Percentiles rank a stretch among this genome's conserved stretches.
Evolutionary conservation across 2,329 filamentous ascomycete genomes (phyloP).

Genomic region (Ophiostoma sp.): DNA sequence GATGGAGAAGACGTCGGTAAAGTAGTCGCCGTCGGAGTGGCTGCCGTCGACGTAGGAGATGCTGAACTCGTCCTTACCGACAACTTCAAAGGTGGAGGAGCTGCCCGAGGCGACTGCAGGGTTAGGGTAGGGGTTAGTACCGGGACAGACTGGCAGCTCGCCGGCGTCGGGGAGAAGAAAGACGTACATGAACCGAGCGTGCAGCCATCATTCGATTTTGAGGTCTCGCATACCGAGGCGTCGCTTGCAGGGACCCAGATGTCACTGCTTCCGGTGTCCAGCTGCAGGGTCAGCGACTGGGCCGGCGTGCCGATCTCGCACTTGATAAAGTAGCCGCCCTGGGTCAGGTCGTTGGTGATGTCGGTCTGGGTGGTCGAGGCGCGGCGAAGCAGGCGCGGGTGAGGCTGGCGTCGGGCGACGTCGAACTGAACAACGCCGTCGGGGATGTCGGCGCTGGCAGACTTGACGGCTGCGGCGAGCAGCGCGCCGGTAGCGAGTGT

Average conservation of each 20-base stretch:
- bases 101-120: conserved; percentile 40
- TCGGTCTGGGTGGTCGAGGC: conserved; percentile 36
- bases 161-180: too few relatives aligned
- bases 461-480: conserved; percentile 25
- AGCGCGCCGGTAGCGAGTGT: conserved; percentile 27
- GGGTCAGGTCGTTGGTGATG: conserved; percentile 41
- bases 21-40: conserved; percentile 52
- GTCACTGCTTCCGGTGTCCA: conserved; percentile 62
- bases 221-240: conserved; percentile 38
- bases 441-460: conserved; percentile 23
- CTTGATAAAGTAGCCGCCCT: conserved; percentile 53
- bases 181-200: conserved; percentile 29
- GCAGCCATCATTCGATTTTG: conserved; percentile 27
- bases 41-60: conserved; percentile 60
- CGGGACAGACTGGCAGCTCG: too few relatives aligned
- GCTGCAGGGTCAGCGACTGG: conserved; percentile 52
- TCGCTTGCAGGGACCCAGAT: conserved; percentile 50
- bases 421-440: conserved; percentile 44
- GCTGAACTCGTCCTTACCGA: conserved; percentile 43
- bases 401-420: conserved; percentile 38
- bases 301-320: conserved; percentile 53
- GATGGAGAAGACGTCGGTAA: conserved; percentile 52
- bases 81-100: conserved; percentile 44
- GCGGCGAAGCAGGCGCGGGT: conserved; percentile 36
- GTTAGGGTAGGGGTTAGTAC: background rate